Evolutionary conservation across 2,329 filamentous ascomycete species (phyloP).

Genomic region (Drechslerella dactyloides): DNA sequence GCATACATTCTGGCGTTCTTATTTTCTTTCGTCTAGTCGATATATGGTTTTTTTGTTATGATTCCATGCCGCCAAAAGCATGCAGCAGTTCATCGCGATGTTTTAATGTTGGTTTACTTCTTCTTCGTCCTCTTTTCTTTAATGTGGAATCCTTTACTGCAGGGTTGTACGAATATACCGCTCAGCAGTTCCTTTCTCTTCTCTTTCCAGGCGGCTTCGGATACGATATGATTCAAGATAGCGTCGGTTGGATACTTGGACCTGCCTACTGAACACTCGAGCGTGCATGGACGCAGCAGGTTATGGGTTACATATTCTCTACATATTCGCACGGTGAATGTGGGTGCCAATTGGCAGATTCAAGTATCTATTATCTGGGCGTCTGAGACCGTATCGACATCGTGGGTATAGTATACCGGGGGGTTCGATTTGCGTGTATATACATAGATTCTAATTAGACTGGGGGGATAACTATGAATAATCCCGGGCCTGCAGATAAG

Average conservation of each 20-base stretch:
- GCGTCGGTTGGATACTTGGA: neutral
- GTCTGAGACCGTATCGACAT: neutral
- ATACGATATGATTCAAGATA: no score
- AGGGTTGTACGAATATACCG: no score
- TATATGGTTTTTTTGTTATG: constrained; percentile 1
- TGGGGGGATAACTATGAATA: neutral
- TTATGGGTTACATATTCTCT: neutral
- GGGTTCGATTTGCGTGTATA: neutral
- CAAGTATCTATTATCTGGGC: neutral
- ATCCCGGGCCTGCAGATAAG: no score
- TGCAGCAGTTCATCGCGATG: neutral
- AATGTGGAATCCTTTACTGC: neutral
- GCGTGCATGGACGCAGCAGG: neutral
- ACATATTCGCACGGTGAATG: neutral
- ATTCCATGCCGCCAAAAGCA: neutral
- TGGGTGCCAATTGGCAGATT: neutral
- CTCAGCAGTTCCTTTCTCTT: neutral
- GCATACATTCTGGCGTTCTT: constrained; percentile 2
- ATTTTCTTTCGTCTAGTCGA: neutral
- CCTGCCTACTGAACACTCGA: neutral
- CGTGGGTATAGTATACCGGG: neutral
- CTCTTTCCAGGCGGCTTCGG: neutral
- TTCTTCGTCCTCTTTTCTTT: constrained; percentile 1
- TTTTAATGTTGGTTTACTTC: neutral
- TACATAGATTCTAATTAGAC: constrained; percentile 1